These are phyloP conservation scores for Euphorbia celastroides DNA, from an alignment of 441 rosid species.

Conservation along the genomic window DNA sequence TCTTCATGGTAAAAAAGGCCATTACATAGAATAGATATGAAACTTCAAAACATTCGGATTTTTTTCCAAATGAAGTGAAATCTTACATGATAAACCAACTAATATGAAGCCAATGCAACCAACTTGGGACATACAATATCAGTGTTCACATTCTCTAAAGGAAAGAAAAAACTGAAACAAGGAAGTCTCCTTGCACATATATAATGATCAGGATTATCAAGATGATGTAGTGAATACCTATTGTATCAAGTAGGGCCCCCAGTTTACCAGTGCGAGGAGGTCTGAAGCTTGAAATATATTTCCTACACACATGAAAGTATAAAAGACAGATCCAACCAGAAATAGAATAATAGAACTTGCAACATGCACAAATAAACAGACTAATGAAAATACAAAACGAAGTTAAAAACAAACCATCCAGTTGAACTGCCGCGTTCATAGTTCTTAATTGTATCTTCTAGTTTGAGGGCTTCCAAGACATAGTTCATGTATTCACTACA, in stretches of 20 bases:
- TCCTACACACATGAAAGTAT: conserved; percentile 42
- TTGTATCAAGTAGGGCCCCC: conserved; percentile 56
- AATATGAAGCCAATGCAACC: background rate
- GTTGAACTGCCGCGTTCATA: conserved; percentile 72
- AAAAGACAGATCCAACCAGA: conserved; percentile 10
- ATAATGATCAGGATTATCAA: background rate
- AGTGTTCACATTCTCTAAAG: background rate
- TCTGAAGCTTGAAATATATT: conserved; percentile 87
- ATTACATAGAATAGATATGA: background rate
- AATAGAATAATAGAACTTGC: background rate
- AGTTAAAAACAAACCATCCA: conserved; percentile 69
- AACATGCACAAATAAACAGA: conserved; percentile 15
- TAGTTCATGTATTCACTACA: conserved; percentile 85
- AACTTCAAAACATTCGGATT: background rate
- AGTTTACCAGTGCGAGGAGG: conserved; percentile 54
- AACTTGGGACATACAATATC: background rate
- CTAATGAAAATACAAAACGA: conserved; percentile 14
- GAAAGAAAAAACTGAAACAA: background rate
- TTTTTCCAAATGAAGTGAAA: background rate
- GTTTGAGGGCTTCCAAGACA: conserved; percentile 79
- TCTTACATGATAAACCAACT: background rate
- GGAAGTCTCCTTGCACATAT: background rate
- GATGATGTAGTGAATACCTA: conserved; percentile 42
- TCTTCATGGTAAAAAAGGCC: background rate
- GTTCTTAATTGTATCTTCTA: conserved; percentile 91